phyloP scores from a whole-genome alignment of 306 rosid species.

The Cucurbita argyrosperma region DNA sequence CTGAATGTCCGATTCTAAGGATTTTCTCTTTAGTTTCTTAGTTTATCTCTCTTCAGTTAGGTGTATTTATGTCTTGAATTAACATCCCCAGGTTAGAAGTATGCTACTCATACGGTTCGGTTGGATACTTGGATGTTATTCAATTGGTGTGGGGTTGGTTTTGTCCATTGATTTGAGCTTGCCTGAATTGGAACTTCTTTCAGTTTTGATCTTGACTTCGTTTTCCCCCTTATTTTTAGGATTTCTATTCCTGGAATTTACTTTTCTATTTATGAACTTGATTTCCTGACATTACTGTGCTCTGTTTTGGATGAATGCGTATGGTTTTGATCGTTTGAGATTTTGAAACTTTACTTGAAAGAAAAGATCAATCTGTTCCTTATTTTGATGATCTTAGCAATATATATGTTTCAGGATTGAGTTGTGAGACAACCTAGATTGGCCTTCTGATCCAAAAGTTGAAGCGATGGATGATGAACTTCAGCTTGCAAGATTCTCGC shows the following conservation, averaged over 20 bases:
- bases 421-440: not conserved
- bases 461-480: conserved; percentile 15
- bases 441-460: conserved; percentile 7
- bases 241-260: not conserved
- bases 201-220: conserved; percentile 1
- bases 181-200: not conserved
- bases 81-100: not conserved
- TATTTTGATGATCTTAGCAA: not conserved
- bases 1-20: not conserved
- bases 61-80: not conserved
- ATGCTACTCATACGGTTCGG: not conserved
- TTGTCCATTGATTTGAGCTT: not conserved
- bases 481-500: conserved; percentile 34
- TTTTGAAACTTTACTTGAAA: not conserved
- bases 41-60: not conserved
- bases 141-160: not conserved
- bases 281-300: not conserved
- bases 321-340: not conserved
- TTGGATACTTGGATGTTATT: not conserved
- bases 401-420: not conserved
- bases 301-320: not conserved
- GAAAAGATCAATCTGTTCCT: not conserved
- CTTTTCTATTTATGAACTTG: conserved; percentile 6
- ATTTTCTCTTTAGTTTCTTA: not conserved
- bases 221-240: not conserved